Evolutionary conservation across 1,139 yeast genomes (phyloP), one percentile per base, ranked within the genome.

Genomic region (Debaryomyces nepalensis): DNA sequence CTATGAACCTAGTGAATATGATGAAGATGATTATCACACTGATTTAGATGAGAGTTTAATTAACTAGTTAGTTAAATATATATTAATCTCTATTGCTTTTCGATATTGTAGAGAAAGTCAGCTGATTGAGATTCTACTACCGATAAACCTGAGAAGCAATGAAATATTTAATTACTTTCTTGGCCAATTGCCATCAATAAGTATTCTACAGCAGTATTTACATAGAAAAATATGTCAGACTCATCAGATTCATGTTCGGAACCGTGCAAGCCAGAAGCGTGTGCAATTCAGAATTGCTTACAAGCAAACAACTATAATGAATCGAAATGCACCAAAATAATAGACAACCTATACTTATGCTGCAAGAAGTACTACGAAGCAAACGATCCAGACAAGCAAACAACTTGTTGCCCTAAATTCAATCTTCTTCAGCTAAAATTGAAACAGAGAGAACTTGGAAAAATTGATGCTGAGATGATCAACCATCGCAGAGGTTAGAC

Each of bases 281-380:
- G 90, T 64, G 80, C 79, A 5, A 84, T 84, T 20, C 89, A 84
- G 58, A 74, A 83, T 64, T 84, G 91, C 53, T 61, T 84, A 22
- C 67, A 70, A 42, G 54, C 60, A 11, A 73, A 71, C 50, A 75
- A 77, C 23, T 84, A 78, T 58, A 71, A 83, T 55, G 91, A 84
- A 59, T 58, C 84, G 7, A 79, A 74, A 52, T 84, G 91, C 57
- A 71, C 84, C 6, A 68, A 69, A 44, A 60, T 72, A 15, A 84
- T 84, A 16, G 87, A 82, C 53, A 64, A 71, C 35, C 63, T 84
- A 20, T 84, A 84, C 59, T 65, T 68, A 18, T 84, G 91, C 53
- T 84, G 91, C 53, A 68, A 72, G 44, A 52, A 63, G 32, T 82
- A 79, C 54, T 84, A 84, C 57, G 61, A 66, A 42, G 63, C 66